phyloP scores from a whole-genome alignment of 2,329 filamentous ascomycete genomes.

The Cordyceps tenuipes region DNA sequence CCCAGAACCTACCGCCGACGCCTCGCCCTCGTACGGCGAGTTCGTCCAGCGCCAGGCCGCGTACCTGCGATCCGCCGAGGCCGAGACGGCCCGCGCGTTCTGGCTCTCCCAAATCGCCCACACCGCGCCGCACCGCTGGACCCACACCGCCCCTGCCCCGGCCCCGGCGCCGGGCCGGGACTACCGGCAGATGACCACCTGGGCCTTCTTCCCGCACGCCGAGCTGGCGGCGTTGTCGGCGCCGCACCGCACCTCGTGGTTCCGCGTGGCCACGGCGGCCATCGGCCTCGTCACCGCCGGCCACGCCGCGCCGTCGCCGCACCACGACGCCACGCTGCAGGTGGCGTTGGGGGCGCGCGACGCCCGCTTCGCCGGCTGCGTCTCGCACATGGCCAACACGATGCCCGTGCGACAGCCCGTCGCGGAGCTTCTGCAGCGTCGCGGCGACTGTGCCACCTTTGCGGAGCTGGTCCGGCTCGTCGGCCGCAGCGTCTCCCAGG shows the following conservation, averaged over 20 bases:
- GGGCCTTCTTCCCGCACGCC: background rate
- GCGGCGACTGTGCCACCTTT: background rate
- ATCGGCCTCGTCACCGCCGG: background rate
- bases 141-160: background rate
- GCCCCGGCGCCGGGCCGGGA: background rate
- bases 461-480: background rate
- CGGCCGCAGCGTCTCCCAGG: background rate
- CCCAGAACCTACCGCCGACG: background rate
- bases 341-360: background rate
- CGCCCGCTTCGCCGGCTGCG: background rate
- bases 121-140: background rate
- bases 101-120: background rate
- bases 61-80: background rate
- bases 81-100: background rate
- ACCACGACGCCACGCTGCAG: background rate
- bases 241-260: background rate
- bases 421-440: background rate
- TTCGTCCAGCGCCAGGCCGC: constrained; percentile 1
- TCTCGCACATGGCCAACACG: constrained; percentile 4
- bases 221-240: background rate
- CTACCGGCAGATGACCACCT: background rate
- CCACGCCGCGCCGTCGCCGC: background rate
- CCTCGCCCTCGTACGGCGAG: background rate
- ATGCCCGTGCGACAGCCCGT: constrained; percentile 2
- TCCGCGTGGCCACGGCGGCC: background rate